Evolutionary conservation across 768 basidiomycete genomes (phyloP).

Genomic region (Jaapia argillacea): DNA sequence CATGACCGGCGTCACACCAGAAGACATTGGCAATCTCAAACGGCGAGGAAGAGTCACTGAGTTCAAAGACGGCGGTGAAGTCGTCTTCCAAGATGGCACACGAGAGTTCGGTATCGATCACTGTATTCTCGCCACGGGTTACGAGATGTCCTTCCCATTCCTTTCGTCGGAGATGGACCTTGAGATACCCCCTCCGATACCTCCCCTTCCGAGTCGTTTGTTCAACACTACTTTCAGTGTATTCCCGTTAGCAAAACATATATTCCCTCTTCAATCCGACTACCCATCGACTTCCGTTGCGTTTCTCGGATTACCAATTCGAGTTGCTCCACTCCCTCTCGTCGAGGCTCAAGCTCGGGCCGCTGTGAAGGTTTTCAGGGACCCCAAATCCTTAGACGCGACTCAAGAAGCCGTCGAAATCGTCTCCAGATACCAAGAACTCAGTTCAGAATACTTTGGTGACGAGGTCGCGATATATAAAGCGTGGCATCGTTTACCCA

Average conservation of each 20-base stretch:
- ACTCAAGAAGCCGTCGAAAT: constrained; percentile 38
- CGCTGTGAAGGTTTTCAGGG: constrained; percentile 41
- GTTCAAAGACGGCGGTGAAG: constrained; percentile 16
- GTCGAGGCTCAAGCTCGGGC: constrained; percentile 72
- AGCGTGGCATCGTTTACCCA: constrained; percentile 43
- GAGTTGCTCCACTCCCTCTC: constrained; percentile 65
- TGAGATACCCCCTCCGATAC: constrained; percentile 30
- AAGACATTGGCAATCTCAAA: constrained; percentile 18
- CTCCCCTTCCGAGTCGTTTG: constrained; percentile 39
- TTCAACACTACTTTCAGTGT: constrained; percentile 58
- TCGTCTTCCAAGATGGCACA: constrained; percentile 51
- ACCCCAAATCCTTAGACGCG: constrained; percentile 39
- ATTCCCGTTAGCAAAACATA: constrained; percentile 61
- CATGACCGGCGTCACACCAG: constrained; percentile 23
- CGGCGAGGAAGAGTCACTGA: constrained; percentile 4
- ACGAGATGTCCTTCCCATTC: constrained; percentile 56
- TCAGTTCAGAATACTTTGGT: constrained; percentile 22
- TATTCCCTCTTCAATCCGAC: constrained; percentile 49
- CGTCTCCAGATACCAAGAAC: constrained; percentile 34
- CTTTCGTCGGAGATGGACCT: constrained; percentile 27
- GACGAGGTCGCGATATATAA: constrained; percentile 34
- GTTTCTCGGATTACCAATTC: constrained; percentile 52
- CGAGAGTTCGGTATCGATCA: constrained; percentile 44
- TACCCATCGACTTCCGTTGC: constrained; percentile 43
- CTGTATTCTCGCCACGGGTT: constrained; percentile 73